These are phyloP conservation scores for Blastomyces gilchristii DNA, from an alignment of 2,329 filamentous ascomycete species.

Conservation along the genomic window DNA sequence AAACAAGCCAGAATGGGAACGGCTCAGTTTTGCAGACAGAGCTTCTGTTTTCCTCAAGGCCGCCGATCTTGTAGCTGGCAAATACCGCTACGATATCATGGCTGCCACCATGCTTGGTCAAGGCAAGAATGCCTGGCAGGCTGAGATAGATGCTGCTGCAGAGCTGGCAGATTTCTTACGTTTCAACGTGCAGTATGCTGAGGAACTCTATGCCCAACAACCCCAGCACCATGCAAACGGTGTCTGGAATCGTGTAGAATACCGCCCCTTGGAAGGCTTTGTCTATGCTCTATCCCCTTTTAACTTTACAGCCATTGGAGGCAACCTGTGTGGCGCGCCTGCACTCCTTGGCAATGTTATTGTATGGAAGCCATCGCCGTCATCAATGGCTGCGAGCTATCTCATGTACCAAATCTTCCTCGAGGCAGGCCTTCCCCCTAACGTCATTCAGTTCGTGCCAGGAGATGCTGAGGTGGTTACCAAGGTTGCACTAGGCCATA, in stretches of 20 bases:
- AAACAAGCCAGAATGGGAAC: constrained; percentile 76
- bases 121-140: constrained; percentile 97
- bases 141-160: constrained; percentile 92
- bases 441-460: constrained; percentile 87
- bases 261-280: constrained; percentile 91
- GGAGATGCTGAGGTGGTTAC: constrained; percentile 79
- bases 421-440: constrained; percentile 75
- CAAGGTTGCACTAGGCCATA: constrained; percentile 62
- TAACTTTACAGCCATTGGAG: constrained; percentile 93
- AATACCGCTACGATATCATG: constrained; percentile 95
- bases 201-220: constrained; percentile 80
- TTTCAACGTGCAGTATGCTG: constrained; percentile 77
- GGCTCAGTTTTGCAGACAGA: constrained; percentile 76
- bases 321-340: constrained; percentile 71
- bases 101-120: constrained; percentile 91
- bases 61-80: constrained; percentile 75
- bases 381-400: constrained; percentile 80
- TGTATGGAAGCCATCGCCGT: constrained; percentile 90
- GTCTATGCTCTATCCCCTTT: constrained; percentile 90
- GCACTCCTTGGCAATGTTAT: constrained; percentile 89
- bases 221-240: constrained; percentile 71
- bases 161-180: constrained; percentile 86
- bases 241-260: constrained; percentile 84
- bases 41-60: constrained; percentile 93
- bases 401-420: constrained; percentile 80